A percentile compares a stretch with the other conserved stretches of the same genome.
These are phyloP conservation scores for Ustilago hordei DNA, from an alignment of 1,284 basidiomycete genomes.

Conservation along the genomic window DNA sequence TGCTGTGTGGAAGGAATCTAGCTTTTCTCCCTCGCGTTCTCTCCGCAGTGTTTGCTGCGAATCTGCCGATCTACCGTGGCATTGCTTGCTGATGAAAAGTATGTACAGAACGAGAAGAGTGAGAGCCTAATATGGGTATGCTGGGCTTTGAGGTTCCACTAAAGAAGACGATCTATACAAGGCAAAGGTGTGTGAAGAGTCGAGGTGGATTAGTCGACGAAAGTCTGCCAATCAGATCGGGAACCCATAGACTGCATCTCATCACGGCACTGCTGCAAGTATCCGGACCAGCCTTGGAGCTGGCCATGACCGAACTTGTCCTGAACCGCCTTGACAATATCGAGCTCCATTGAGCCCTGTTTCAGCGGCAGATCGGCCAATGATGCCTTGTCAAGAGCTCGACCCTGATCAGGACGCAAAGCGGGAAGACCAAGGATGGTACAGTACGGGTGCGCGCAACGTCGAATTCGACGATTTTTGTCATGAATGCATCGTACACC, in stretches of 20 bases:
- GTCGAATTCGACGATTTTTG: constrained; percentile 48
- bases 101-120: background rate
- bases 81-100: background rate
- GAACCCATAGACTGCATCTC: constrained; percentile 47
- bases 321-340: constrained; percentile 35
- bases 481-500: constrained; percentile 46
- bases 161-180: background rate
- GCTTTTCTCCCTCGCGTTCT: background rate
- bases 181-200: background rate
- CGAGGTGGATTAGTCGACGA: constrained; percentile 27
- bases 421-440: constrained; percentile 35
- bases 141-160: background rate
- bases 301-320: constrained; percentile 22
- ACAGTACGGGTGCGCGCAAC: constrained; percentile 32
- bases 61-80: background rate
- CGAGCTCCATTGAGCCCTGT: constrained; percentile 23
- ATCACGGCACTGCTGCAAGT: constrained; percentile 38
- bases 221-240: constrained; percentile 44
- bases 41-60: background rate
- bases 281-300: constrained; percentile 37
- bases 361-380: constrained; percentile 39
- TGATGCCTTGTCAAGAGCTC: constrained; percentile 12
- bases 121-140: background rate
- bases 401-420: constrained; percentile 20
- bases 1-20: no score